Base-by-base conservation (phyloP, 495 filamentous ascomycete species). In the Glonium stellatum region DNA sequence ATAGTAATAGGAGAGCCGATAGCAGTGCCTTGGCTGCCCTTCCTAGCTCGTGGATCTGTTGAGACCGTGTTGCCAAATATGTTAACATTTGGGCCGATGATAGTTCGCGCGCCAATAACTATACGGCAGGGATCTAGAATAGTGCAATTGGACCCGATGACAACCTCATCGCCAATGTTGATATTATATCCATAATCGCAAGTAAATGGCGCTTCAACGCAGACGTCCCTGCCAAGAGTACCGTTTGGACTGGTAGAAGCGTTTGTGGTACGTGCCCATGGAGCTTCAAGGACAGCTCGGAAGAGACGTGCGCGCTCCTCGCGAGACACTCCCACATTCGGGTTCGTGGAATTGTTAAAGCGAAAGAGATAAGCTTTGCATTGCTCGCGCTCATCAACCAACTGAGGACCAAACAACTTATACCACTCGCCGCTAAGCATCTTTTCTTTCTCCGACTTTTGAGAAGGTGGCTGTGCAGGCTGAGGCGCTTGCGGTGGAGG, bases 161-260 rank as follows among this genome's bases (percentile, higher is more conserved):
- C 81, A 6, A 93, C 89, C 67, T 93, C 85, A 65, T 92, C 87
- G 22, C 88, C 93, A 61, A 98, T 85, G 39, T 80, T 80, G 64
- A 97, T 87, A 67, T 98, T 97, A 69, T 96, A 96, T 1, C 93
- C 93, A 67, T 97, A 98, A 67, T 96, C 90, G 72, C 93, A 97
- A 37, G 78, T 85, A 70, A 98, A 97, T 12, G 93, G 92, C 1
- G 89, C 84, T 60, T 97, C 90, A 42, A 98, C 88, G 41, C 84
- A 79, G 8, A 88, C 86, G 52, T 88, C 83, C 42, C 86, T 80
- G 21, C 90, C 89, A 19, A 95, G 84, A 39, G 44, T 55, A 1
- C 60, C 65, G 39, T 47, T 58, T 37, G 58, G 58, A 11, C 23
- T 53, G 9, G 58, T 36, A 0, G 39, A 21, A 37, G 21, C 4